Evolutionary conservation across 2,329 filamentous ascomycete species (phyloP), one percentile per base, ranked within the genome.

Genomic region (Alternaria triticimaculans): DNA sequence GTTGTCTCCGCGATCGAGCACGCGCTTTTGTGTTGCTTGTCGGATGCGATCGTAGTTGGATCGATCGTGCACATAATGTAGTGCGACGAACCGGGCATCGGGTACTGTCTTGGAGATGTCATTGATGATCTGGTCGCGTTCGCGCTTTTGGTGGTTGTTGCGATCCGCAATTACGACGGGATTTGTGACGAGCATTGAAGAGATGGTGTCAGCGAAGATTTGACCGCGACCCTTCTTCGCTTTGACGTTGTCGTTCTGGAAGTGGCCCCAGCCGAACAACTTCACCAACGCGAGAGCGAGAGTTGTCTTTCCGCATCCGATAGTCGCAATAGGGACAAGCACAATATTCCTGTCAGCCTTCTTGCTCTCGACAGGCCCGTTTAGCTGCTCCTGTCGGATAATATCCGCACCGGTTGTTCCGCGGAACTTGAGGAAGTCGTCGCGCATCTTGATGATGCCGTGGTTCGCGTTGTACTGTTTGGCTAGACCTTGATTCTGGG

Each of bases 281-380:
- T 93, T 90, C 5, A 87, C 87, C 20, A 99, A 84, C 3, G 92
- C 94, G 54, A 96, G 81, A 4, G 92, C 94, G 54, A 99, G 83
- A 0, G 96, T 99, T 0, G 96, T 99, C 85, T 99, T 99, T 60
- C 96, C 96, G 76, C 96, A 99, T 10, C 96, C 96, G 58, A 99
- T 91, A 1, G 96, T 97, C 2, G 96, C 94, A 71, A 97, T 89
- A 1, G 96, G 94, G 6, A 94, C 91, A n/a, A 99, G 85, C 18
- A 97, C 87, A 15, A 97, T 85, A 73, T 96, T 88, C 5, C 84
- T 81, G 0, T 83, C 86, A 3, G 92, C 87, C 7, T 89, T 85
- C 10, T 84, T 81, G 64, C 85, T 72, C 58, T 76, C 85, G 12
- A 84, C 81, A 4, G 84, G 80, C 11, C 85, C 87, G 20, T 83